phyloP scores from a whole-genome alignment of 1,139 yeast species.

The Nadsonia commutata region DNA sequence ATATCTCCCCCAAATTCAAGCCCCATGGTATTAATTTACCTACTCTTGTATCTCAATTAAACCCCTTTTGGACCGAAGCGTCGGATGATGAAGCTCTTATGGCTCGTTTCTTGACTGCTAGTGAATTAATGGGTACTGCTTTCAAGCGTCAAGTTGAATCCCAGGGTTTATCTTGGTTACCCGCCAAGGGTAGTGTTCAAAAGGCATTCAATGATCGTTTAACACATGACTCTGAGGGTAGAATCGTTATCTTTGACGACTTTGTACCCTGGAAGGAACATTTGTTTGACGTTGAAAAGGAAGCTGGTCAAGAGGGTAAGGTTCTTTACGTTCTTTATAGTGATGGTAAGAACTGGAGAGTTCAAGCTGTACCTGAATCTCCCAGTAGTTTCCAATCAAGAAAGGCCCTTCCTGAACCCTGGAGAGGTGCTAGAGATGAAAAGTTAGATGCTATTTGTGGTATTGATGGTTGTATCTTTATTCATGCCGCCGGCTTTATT shows the following conservation, averaged over 20 bases:
- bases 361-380: slow-evolving; percentile 73
- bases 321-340: slow-evolving; percentile 67
- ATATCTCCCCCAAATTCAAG: slow-evolving; percentile 19
- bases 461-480: slow-evolving; percentile 71
- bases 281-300: slow-evolving; percentile 58
- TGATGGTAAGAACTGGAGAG: slow-evolving; percentile 62
- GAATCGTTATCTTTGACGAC: slow-evolving; percentile 52
- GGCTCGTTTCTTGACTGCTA: slow-evolving; percentile 51
- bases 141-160: slow-evolving; percentile 54
- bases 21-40: slow-evolving; percentile 55
- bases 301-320: slow-evolving; percentile 34
- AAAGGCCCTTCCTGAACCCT: slow-evolving; percentile 70
- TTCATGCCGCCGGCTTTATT: slow-evolving; percentile 95
- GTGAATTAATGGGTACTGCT: slow-evolving; percentile 68
- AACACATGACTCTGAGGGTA: slow-evolving; percentile 36
- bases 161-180: slow-evolving; percentile 80
- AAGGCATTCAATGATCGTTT: slow-evolving; percentile 39
- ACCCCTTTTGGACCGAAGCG: slow-evolving; percentile 67
- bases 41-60: slow-evolving; percentile 59
- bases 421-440: slow-evolving; percentile 92
- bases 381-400: slow-evolving; percentile 72
- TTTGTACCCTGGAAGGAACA: slow-evolving; percentile 96
- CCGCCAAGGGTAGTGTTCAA: slow-evolving; percentile 68
- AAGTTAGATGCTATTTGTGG: slow-evolving; percentile 59
- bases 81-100: slow-evolving; percentile 53